Evolutionary conservation across 129 eudicot genomes (phyloP).

Genomic region (Flaveria linearis): DNA sequence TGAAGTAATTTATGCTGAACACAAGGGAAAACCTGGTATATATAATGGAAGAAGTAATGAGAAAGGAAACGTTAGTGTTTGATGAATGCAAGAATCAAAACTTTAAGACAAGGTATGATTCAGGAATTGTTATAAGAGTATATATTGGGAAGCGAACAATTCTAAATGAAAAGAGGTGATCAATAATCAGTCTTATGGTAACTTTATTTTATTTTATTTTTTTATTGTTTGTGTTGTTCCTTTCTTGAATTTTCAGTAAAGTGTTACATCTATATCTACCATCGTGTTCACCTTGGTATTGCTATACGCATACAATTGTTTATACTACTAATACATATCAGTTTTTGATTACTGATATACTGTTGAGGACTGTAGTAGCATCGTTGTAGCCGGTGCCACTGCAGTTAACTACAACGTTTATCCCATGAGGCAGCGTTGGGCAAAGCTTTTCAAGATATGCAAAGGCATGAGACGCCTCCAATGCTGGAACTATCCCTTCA

Average conservation of each 20-base stretch:
- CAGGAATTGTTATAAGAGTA: no score
- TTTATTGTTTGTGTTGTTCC: no score
- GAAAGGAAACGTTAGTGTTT: no score
- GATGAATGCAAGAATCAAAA: no score
- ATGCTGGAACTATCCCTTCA: conserved; percentile 64
- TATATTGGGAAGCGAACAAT: no score
- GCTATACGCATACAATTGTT: not conserved
- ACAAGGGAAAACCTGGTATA: no score
- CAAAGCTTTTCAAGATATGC: conserved; percentile 64
- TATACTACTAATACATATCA: not conserved
- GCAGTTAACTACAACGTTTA: conserved; percentile 56
- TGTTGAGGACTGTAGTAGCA: conserved; percentile 24
- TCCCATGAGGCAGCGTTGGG: conserved; percentile 43
- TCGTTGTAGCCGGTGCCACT: conserved; percentile 62
- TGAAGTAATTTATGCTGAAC: no score
- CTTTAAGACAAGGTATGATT: no score
- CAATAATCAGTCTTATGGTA: no score
- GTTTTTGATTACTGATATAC: not conserved
- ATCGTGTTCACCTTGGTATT: not conserved
- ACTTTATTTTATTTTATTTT: no score
- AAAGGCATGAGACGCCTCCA: conserved; percentile 66
- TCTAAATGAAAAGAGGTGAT: no score
- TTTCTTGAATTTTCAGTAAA: not conserved
- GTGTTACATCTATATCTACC: not conserved
- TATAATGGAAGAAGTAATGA: no score